Evolutionary conservation across 768 basidiomycete genomes (phyloP).

Genomic region (Mycena alexandri): DNA sequence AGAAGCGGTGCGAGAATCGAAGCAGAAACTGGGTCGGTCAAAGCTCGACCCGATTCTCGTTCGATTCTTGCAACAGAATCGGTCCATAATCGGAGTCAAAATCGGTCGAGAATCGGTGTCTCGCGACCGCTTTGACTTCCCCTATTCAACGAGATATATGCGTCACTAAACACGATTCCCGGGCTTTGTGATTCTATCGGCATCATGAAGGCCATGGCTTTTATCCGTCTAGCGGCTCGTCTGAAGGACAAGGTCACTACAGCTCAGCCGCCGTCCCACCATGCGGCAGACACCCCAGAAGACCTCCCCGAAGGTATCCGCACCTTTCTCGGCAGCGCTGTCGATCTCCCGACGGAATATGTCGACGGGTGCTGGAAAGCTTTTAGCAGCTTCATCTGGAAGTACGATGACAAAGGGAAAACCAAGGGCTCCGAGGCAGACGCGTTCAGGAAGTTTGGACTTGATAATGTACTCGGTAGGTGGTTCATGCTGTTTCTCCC

Average conservation of each 20-base stretch:
- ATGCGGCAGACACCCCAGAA: neutral
- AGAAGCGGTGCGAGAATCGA: no score
- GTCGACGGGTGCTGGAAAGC: neutral
- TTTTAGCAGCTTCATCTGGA: constrained; percentile 10
- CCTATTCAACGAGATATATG: no score
- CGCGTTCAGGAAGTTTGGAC: neutral
- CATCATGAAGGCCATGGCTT: no score
- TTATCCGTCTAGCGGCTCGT: neutral
- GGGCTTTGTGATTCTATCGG: no score
- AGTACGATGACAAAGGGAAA: neutral
- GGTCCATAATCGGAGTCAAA: no score
- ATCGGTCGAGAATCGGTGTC: no score
- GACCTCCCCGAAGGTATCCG: constrained; percentile 24
- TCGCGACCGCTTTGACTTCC: no score
- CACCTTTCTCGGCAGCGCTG: constrained; percentile 9
- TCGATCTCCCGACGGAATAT: constrained; percentile 3
- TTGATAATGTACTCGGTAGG: neutral
- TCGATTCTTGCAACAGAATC: no score
- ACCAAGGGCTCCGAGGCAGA: neutral
- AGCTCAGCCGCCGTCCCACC: neutral
- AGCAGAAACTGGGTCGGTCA: no score
- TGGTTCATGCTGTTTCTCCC: no score
- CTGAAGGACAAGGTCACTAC: constrained; percentile 12
- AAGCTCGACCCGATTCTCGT: no score
- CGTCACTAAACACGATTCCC: no score